Percentiles rank a stretch among this genome's conserved stretches.
Evolutionary conservation across 345 rosid genomes (phyloP).

Genomic region (Diplotaxis tenuifolia): DNA sequence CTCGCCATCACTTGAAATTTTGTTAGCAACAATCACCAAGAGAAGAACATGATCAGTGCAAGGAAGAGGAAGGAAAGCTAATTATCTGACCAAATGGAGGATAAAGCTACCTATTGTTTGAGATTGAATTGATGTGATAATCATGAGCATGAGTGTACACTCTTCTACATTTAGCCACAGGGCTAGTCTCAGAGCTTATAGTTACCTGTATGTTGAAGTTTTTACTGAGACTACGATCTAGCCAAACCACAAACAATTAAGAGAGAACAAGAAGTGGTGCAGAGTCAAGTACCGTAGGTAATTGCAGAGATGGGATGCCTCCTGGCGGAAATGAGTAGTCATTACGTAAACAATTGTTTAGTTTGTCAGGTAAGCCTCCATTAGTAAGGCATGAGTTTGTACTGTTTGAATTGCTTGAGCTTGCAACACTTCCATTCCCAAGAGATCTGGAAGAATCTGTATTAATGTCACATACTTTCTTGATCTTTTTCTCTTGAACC

Average conservation of each 20-base stretch:
- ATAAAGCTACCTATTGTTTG: constrained; percentile 65
- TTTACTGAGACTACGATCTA: constrained; percentile 16
- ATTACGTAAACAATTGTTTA: constrained; percentile 41
- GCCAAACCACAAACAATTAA: background rate
- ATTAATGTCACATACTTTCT: constrained; percentile 83
- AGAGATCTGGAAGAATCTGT: constrained; percentile 61
- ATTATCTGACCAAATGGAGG: background rate
- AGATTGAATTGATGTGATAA: constrained; percentile 80
- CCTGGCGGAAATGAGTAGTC: constrained; percentile 62
- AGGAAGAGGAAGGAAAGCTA: constrained; percentile 13
- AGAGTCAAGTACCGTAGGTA: constrained; percentile 79
- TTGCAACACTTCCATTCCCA: constrained; percentile 69
- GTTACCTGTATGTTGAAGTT: constrained; percentile 25
- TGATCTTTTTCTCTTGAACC: constrained; percentile 94
- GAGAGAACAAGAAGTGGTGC: background rate
- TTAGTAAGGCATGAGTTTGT: constrained; percentile 48
- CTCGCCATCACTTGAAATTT: constrained; percentile 57
- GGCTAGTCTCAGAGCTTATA: constrained; percentile 65
- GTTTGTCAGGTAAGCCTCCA: constrained; percentile 59
- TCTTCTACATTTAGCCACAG: constrained; percentile 90
- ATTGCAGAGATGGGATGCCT: constrained; percentile 67
- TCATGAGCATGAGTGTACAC: constrained; percentile 97
- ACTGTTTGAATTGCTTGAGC: constrained; percentile 59
- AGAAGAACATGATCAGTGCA: constrained; percentile 25
- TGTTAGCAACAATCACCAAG: constrained; percentile 18